Base-by-base conservation (phyloP, 2,329 filamentous ascomycete species). In the Aspergillus spinulosporus region DNA sequence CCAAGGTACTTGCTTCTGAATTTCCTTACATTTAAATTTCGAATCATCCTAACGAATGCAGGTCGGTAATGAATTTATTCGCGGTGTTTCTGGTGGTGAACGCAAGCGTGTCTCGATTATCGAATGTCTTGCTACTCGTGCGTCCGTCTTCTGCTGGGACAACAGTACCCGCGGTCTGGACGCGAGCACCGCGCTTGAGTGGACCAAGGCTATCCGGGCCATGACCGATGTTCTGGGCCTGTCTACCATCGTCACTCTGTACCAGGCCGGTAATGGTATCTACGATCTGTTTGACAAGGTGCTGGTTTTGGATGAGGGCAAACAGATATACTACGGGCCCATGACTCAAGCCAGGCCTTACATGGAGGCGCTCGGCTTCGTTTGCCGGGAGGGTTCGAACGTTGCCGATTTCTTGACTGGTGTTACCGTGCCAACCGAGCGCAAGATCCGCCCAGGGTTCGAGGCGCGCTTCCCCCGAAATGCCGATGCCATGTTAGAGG, bases 231-330 rank as follows among this genome's bases (percentile, higher is more conserved):
- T 85, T 1, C 73, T 84, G 3, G 83, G 84, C 0, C 73, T 87
- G 3, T 75, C 84, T 0, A 81, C 84, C 0, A 83, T 88, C 45
- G 83, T 87, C 9, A 87, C 85, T 0, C 75, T 88, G 0, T 89
- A 90, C 66, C 87, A 89, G 66, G 87, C 87, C 2, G 84, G 85
- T 5, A 87, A 89, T 54, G 84, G 82, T 28, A 88, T 89, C 57
- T 88, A 88, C 67, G 76, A 87, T 28, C 77, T 86, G 0, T 89
- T 89, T 66, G 86, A 89, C 67, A 89, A 89, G 65, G 85, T 88
- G 0, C 76, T 89, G 0, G 80, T 89, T 6, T 78, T 89, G 3
- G 85, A 89, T 46, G 80, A 84, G 56, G 87, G 87, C 46, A 83
- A 84, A 59, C 70, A 89, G 62, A 79, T 88, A 45, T 89, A 81